A percentile compares a stretch with the other conserved stretches of the same genome.
phyloP scores from a whole-genome alignment of 306 rosid genomes.

The Casuarina equisetifolia region DNA sequence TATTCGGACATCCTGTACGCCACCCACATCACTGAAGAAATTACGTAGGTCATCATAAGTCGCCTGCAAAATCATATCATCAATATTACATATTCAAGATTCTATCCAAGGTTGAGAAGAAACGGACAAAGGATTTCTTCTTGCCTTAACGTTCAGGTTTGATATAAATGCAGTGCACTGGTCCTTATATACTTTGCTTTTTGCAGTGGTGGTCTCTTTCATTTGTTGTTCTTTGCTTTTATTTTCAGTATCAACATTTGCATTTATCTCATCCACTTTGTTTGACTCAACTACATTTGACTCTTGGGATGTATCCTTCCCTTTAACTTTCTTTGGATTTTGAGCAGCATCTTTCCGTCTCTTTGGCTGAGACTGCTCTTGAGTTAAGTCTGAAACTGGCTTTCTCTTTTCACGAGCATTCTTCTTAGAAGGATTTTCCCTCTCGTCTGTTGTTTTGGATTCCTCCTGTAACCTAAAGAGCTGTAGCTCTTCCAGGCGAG shows the following conservation, averaged over 20 bases:
- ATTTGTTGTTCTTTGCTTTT: constrained; percentile 39
- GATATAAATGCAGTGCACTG: constrained; percentile 89
- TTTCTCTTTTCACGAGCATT: constrained; percentile 68
- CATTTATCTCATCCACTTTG: constrained; percentile 38
- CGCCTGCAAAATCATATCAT: constrained; percentile 52
- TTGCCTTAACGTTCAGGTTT: constrained; percentile 61
- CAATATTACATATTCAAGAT: constrained; percentile 6
- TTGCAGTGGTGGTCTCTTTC: constrained; percentile 41
- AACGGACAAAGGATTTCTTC: constrained; percentile 6
- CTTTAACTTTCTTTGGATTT: constrained; percentile 43
- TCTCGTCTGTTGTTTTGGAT: constrained; percentile 55
- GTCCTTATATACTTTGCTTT: constrained; percentile 58
- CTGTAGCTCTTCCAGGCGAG: constrained; percentile 74
- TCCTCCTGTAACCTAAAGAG: constrained; percentile 68
- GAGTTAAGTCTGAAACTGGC: constrained; percentile 45
- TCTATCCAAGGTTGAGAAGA: background rate
- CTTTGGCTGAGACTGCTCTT: constrained; percentile 60
- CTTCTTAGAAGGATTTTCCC: constrained; percentile 50
- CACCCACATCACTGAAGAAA: constrained; percentile 83
- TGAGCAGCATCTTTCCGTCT: constrained; percentile 51
- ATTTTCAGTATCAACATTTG: constrained; percentile 37
- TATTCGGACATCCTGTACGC: constrained; percentile 76
- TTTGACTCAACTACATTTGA: constrained; percentile 35
- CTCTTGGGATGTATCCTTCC: constrained; percentile 44
- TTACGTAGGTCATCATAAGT: constrained; percentile 60